A percentile compares a stretch with the other conserved stretches of the same genome.
Conservation (phyloP, 768 basidiomycete species). For the Coprinopsis strossmayeri region DNA sequence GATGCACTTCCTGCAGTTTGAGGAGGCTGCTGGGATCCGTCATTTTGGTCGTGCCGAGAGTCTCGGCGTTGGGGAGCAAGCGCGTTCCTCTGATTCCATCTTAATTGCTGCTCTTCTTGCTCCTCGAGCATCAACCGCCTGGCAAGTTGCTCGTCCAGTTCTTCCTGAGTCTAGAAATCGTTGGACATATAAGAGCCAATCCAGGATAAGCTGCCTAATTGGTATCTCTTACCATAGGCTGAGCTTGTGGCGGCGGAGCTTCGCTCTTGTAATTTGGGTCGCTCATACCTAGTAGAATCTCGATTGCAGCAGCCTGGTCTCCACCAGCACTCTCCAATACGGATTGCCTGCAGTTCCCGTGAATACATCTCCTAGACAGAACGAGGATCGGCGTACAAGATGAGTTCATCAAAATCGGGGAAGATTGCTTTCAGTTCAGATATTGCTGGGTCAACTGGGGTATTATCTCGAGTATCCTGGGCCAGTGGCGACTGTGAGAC, state of each 20-base stretch:
- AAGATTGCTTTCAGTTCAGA: slow-evolving; percentile 61
- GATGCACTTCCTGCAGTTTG: background rate
- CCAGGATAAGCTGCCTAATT: too few species aligned
- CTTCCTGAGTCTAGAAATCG: slow-evolving; percentile 46
- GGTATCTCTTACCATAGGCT: too few species aligned
- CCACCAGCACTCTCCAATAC: slow-evolving; percentile 69
- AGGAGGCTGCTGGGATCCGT: background rate
- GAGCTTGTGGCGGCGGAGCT: slow-evolving; percentile 17
- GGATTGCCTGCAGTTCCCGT: slow-evolving; percentile 36
- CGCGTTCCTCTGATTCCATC: slow-evolving; percentile 25
- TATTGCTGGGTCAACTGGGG: slow-evolving; percentile 40
- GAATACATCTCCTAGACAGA: background rate
- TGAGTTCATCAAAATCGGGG: slow-evolving; percentile 71
- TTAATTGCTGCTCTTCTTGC: slow-evolving; percentile 32
- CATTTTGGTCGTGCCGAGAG: slow-evolving; percentile 11
- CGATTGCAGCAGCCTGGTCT: slow-evolving; percentile 70
- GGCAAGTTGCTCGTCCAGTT: slow-evolving; percentile 77
- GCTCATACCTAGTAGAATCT: slow-evolving; percentile 76
- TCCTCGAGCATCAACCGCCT: slow-evolving; percentile 65
- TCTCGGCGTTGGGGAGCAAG: slow-evolving; percentile 13
- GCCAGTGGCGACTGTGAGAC: background rate
- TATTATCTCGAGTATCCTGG: slow-evolving; percentile 14
- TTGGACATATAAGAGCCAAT: too few species aligned
- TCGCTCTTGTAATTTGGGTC: slow-evolving; percentile 66
- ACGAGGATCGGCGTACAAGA: slow-evolving; percentile 43